Base-by-base conservation (phyloP, 2,329 filamentous ascomycete genomes). In the Pseudogymnoascus sp. region DNA sequence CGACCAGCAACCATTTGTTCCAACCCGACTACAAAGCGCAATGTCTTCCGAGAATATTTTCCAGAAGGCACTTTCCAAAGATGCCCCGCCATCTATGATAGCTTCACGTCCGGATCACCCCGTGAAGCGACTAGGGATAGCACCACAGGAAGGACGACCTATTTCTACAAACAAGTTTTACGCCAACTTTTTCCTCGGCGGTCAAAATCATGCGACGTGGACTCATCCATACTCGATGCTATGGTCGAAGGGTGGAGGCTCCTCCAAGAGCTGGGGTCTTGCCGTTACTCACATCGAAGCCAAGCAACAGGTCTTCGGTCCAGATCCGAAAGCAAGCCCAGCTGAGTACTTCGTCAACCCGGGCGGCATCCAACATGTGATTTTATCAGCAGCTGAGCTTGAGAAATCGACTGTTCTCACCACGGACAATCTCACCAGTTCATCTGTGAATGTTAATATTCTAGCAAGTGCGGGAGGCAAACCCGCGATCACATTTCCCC, bases 161-260 rank as follows among this genome's bases (percentile, higher is more conserved):
- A 76, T 90, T 52, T 78, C 84, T 59, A 93, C 90, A 23, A 93
- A 92, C 78, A 92, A 90, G 70, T 92, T 92, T 72, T 91, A 90
- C 68, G 81, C 87, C 68, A 94, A 94, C 69, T 85, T 94, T 66
- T 91, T 91, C 72, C 78, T 97, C 0, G 88, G 86, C 4, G 81
- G 80, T 45, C 91, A 96, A 73, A 83, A 79, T 4, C 81, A 82
- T 6, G 82, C 87, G 0, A 80, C 86, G 0, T 96, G 88, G 75
- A 87, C 89, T 0, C 87, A 92, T 70, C 92, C 89, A 1, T 92
- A 92, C 71, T 83, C 84, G 2, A 71, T 92, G 16, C 75, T 81
- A 16, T 92, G 88, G 87, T 80, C 81, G 2, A 85, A 83, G 66
- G 89, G 88, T 1, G 76, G 76, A 62, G 87, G 85, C 10, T 77